A percentile compares a stretch with the other conserved stretches of the same genome.
Conservation (phyloP, 352 stramenopile species). For the Pythium chondricola region DNA sequence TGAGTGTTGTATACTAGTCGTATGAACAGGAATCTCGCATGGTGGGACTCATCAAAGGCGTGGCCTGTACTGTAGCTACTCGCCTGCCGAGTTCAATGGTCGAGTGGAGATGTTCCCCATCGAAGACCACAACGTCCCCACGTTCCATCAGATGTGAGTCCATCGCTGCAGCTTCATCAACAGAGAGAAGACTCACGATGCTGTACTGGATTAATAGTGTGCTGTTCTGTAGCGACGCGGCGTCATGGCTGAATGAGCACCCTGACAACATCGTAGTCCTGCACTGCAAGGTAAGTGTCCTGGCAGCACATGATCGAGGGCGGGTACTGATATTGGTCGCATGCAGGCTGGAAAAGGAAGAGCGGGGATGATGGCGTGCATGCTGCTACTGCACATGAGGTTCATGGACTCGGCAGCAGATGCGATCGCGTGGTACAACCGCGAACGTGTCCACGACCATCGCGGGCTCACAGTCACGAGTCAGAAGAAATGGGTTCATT, state of each 20-base stretch:
- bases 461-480: constrained; percentile 58
- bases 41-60: no score
- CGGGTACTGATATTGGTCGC: no score
- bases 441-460: constrained; percentile 45
- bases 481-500: constrained; percentile 68
- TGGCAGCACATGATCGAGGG: no score
- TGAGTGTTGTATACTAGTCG: constrained; percentile 7
- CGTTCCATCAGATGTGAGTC: constrained; percentile 54
- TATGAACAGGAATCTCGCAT: background rate
- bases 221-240: constrained; percentile 64
- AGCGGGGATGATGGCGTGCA: constrained; percentile 76
- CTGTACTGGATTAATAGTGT: no score
- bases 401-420: constrained; percentile 32
- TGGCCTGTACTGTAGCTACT: constrained; percentile 30
- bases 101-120: constrained; percentile 51
- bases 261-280: constrained; percentile 45
- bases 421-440: constrained; percentile 66
- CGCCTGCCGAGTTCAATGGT: constrained; percentile 36
- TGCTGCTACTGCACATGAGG: constrained; percentile 62
- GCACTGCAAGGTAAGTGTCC: constrained; percentile 64
- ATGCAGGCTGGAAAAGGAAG: constrained; percentile 51
- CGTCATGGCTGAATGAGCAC: constrained; percentile 42
- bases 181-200: no score
- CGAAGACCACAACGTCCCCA: constrained; percentile 71
- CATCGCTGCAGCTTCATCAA: background rate